Evolutionary conservation across 768 basidiomycete genomes (phyloP).

Genomic region (Ramaria rubella): DNA sequence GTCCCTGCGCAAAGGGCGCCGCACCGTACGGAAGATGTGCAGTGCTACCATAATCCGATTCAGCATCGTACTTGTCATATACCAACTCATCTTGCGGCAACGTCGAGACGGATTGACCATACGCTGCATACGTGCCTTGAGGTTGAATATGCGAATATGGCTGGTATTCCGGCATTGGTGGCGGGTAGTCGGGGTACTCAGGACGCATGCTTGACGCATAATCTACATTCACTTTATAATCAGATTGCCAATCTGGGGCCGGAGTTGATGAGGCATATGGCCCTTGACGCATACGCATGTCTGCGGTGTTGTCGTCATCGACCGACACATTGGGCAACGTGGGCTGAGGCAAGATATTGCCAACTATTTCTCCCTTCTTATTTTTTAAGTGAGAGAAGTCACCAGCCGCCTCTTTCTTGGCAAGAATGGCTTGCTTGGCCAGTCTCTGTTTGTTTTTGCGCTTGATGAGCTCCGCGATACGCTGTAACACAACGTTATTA

Average conservation of each 20-base stretch:
- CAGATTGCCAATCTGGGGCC: constrained; percentile 1
- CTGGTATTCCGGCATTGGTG: constrained; percentile 66
- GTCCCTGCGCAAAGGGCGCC: constrained; percentile 46
- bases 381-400: constrained; percentile 90
- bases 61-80: constrained; percentile 44
- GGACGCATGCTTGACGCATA: not conserved
- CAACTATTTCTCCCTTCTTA: constrained; percentile 80
- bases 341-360: constrained; percentile 82
- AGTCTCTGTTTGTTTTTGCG: constrained; percentile 83
- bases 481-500: constrained; percentile 37
- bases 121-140: constrained; percentile 44
- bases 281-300: constrained; percentile 40
- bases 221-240: not conserved
- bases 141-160: constrained; percentile 54
- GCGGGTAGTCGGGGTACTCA: constrained; percentile 37
- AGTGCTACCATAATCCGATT: constrained; percentile 53
- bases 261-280: not conserved
- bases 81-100: constrained; percentile 39
- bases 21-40: constrained; percentile 51
- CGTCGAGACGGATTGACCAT: constrained; percentile 52
- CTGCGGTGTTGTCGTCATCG: constrained; percentile 64
- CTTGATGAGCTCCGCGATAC: constrained; percentile 90
- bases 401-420: constrained; percentile 86
- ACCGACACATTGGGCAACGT: constrained; percentile 90
- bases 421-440: constrained; percentile 70